Evolutionary conservation across 2,329 filamentous ascomycete genomes (phyloP).

Genomic region (Mycogone perniciosa): DNA sequence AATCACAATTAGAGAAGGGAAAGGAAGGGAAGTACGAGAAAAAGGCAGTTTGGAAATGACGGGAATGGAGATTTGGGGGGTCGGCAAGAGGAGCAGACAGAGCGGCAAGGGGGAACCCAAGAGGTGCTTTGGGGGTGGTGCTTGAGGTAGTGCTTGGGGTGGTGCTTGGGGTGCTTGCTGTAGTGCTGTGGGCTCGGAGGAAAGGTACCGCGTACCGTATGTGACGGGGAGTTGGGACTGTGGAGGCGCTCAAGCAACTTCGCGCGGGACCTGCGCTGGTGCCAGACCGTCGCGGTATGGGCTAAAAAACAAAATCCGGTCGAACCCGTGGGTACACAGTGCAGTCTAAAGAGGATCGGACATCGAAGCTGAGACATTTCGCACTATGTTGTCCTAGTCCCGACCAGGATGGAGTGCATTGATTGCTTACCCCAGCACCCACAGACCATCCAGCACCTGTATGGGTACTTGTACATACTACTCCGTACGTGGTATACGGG

Average conservation of each 20-base stretch:
- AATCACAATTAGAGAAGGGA: slow-evolving; percentile 13
- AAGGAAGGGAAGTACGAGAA: slow-evolving; percentile 14
- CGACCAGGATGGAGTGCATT: not conserved
- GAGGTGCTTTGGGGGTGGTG: slow-evolving; percentile 1
- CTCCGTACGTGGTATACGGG: no score
- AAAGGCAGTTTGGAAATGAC: slow-evolving; percentile 12
- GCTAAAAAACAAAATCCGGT: not conserved
- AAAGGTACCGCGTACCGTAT: not conserved
- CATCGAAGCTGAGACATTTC: not conserved
- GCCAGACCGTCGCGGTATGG: not conserved
- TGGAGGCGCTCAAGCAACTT: not conserved
- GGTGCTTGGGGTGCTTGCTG: not conserved
- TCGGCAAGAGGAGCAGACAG: slow-evolving; percentile 4
- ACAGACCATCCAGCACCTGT: no score
- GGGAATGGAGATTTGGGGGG: slow-evolving; percentile 13
- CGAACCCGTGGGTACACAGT: not conserved
- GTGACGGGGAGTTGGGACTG: not conserved
- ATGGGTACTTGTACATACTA: no score
- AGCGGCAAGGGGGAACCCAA: slow-evolving; percentile 11
- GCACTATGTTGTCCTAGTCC: not conserved
- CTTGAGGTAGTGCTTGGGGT: no score
- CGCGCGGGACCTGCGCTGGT: no score
- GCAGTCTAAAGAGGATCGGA: not conserved
- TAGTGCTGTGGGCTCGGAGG: not conserved
- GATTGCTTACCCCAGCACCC: not conserved